These are phyloP conservation scores for Xylaria hypoxylon DNA, from an alignment of 2,329 filamentous ascomycete species.

Conservation along the genomic window DNA sequence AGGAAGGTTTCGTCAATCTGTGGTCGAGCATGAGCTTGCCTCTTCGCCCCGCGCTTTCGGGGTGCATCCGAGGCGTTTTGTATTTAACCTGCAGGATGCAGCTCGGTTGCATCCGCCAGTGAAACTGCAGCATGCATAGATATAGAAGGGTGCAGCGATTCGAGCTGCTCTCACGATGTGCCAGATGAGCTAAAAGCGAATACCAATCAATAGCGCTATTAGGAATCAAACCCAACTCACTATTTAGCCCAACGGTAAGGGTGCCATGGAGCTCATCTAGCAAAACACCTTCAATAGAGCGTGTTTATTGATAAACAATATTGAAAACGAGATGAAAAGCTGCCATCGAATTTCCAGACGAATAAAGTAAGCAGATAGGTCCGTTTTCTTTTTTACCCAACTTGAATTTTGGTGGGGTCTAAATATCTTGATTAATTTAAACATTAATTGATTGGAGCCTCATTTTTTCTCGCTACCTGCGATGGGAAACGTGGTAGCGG, in stretches of 20 bases:
- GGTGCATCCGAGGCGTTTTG: constrained; percentile 4
- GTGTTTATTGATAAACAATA: too few relatives aligned
- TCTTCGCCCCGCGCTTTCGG: background rate
- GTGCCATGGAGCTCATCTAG: too few relatives aligned
- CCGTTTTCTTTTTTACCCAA: background rate
- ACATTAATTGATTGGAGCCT: background rate
- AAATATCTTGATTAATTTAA: constrained; percentile 25
- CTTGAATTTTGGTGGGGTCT: background rate
- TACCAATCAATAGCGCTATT: too few relatives aligned
- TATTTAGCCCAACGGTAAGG: too few relatives aligned
- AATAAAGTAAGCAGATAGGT: background rate
- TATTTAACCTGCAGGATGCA: constrained; percentile 29
- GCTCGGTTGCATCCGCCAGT: constrained; percentile 34
- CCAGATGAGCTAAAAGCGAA: too few relatives aligned
- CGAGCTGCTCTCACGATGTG: background rate
- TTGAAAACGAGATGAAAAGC: too few relatives aligned
- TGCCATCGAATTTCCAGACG: background rate
- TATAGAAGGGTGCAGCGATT: background rate
- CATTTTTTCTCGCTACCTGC: too few relatives aligned
- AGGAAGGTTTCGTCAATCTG: background rate
- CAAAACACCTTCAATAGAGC: too few relatives aligned
- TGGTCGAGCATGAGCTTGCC: constrained; percentile 6
- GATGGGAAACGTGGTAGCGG: too few relatives aligned
- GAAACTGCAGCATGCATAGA: constrained; percentile 23
- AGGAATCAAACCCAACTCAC: too few relatives aligned